Percentiles rank a stretch among this genome's conserved stretches.
phyloP scores from a whole-genome alignment of 2,329 filamentous ascomycete genomes.

The Penicillium rolfsii region DNA sequence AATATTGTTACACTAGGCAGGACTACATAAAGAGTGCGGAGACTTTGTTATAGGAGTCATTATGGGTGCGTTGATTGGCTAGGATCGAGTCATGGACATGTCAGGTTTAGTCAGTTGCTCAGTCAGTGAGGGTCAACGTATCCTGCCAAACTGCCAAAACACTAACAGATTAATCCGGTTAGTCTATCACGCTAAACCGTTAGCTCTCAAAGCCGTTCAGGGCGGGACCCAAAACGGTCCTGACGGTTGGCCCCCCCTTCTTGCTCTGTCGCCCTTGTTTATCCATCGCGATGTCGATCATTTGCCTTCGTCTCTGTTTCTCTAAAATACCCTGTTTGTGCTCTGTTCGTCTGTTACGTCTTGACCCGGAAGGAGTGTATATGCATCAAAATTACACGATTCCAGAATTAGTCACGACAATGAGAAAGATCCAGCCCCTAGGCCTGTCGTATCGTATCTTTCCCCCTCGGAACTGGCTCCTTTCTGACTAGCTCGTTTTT shows the following conservation, averaged over 20 bases:
- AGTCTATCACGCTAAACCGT: not conserved
- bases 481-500: slow-evolving; percentile 4
- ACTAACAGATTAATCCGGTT: not conserved
- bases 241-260: slow-evolving; percentile 21
- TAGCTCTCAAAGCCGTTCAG: not conserved
- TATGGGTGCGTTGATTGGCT: slow-evolving; percentile 10
- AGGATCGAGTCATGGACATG: slow-evolving; percentile 18
- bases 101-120: not conserved
- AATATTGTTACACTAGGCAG: no score
- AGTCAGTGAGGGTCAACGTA: not conserved
- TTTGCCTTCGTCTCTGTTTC: slow-evolving; percentile 3
- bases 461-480: not conserved
- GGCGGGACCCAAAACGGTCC: slow-evolving; percentile 25
- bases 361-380: not conserved
- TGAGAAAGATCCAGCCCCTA: not conserved
- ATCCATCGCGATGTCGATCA: slow-evolving; percentile 23
- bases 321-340: not conserved
- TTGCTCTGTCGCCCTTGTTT: slow-evolving; percentile 8
- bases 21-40: not conserved
- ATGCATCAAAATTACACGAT: not conserved
- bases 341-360: not conserved
- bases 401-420: not conserved
- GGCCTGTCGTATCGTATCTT: not conserved
- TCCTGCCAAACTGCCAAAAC: not conserved
- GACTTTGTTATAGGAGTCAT: not conserved